Base-by-base conservation (phyloP, 2,329 filamentous ascomycete genomes). In the Xylaria sp. region DNA sequence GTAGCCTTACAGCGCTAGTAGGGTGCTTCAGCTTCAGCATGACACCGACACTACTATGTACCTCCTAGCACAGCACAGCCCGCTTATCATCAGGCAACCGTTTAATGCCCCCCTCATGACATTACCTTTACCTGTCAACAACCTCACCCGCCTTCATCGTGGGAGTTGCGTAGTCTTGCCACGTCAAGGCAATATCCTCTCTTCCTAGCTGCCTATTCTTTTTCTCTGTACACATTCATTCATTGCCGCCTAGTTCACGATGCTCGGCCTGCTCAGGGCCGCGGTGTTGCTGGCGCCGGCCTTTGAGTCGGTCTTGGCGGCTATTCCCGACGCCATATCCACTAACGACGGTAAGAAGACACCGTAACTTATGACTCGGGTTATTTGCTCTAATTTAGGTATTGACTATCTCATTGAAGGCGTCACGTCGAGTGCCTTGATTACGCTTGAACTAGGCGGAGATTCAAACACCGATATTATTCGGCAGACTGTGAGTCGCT, bases 251-350 rank as follows among this genome's bases (percentile, higher is more conserved):
- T 75, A 53, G 64, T 68, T 70, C 68, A 75, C 60, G 57, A 82
- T 82, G 79, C 76, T 74, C 71, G 77, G 79, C 74, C 76, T 77
- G 58, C 64, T 74, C 50, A 75, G 75, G 76, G 76, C 75, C 67
- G 78, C 77, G 68, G 75, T 76, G 65, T 73, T 81, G 71, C 69
- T 81, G 74, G 79, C 76, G 72, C 78, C 80, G 71, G 76, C 75
- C 74, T 74, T 82, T 73, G 77, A 74, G 36, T 60, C 66, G 51
- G 66, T 27, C 36, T 59, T 42, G 36, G 61, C 64, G 19, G 72
- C 72, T 51, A 76, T 76, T 64, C 74, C 76, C 65, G 69, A 75
- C 27, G 63, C 67, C 7, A 66, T 53, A 67, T 61, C 67, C 47
- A 60, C 70, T 39, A 60, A 62, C 70, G 51, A 75, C 39, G 57